phyloP scores from a whole-genome alignment of 169 alveolate genomes.

The Perkinsus marinus region DNA sequence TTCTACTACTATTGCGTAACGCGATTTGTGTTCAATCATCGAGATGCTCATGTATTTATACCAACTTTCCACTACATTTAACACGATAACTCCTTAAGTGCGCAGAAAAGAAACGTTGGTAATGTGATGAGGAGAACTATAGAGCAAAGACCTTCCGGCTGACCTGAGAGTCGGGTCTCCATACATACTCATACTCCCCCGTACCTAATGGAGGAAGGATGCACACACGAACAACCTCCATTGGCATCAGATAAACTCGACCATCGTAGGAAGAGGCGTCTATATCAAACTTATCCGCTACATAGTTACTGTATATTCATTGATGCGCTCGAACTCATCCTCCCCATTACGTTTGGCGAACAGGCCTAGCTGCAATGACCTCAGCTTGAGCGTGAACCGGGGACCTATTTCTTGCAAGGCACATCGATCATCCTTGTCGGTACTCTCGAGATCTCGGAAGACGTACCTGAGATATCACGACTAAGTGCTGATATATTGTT shows the following conservation, averaged over 20 bases:
- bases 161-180: conserved; percentile 82
- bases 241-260: too few species aligned
- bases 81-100: too few species aligned
- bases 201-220: neutral
- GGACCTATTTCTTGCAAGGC: conserved; percentile 97
- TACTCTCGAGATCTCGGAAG: conserved; percentile 38
- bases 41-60: too few species aligned
- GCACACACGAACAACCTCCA: too few species aligned
- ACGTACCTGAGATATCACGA: conserved; percentile 52
- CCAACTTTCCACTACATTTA: too few species aligned
- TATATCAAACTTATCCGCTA: conserved; percentile 3
- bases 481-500: too few species aligned
- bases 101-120: too few species aligned
- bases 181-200: conserved; percentile 67
- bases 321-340: neutral
- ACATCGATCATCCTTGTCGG: conserved; percentile 45
- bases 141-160: conserved; percentile 70
- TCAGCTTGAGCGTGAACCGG: conserved; percentile 85
- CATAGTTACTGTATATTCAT: neutral
- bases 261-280: too few species aligned
- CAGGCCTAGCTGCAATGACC: conserved; percentile 74
- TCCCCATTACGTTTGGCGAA: conserved; percentile 23
- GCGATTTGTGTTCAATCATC: too few species aligned
- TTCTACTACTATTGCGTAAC: too few species aligned
- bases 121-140: conserved; percentile 10